Conservation (phyloP, 768 basidiomycete species). For the Fibroporia radiculosa region DNA sequence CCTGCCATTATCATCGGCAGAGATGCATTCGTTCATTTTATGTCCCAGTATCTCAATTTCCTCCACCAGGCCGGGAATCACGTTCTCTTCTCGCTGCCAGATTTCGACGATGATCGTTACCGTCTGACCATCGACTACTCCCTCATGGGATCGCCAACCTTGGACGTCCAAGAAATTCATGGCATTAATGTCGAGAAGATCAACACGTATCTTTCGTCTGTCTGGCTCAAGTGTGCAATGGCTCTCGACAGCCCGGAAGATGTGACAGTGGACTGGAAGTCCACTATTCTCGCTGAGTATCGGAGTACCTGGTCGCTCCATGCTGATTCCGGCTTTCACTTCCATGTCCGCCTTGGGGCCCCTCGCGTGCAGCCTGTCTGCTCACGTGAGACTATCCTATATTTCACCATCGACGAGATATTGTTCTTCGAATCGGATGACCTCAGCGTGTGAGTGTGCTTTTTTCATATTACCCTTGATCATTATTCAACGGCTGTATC, state of each 20-base stretch:
- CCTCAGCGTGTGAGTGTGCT: conserved; percentile 9
- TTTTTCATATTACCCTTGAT: background rate
- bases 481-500: background rate
- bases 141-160: conserved; percentile 11
- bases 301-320: conserved; percentile 13
- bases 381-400: conserved; percentile 21
- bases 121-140: conserved; percentile 20
- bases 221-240: conserved; percentile 21
- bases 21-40: conserved; percentile 11
- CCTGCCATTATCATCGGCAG: conserved; percentile 10
- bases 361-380: conserved; percentile 21
- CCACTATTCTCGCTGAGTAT: conserved; percentile 19
- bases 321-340: conserved; percentile 11
- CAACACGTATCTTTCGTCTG: conserved; percentile 19
- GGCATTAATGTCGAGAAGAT: conserved; percentile 19
- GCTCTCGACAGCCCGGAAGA: conserved; percentile 7
- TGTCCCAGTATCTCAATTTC: conserved; percentile 19
- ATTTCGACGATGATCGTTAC: conserved; percentile 21
- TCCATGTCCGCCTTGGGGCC: conserved; percentile 20
- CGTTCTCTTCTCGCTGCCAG: conserved; percentile 23
- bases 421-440: conserved; percentile 14
- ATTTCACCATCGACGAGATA: conserved; percentile 18
- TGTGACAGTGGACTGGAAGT: conserved; percentile 7
- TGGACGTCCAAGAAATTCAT: conserved; percentile 12
- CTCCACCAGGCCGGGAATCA: conserved; percentile 22